Evolutionary conservation across 1,139 yeast species (phyloP).

Genomic region (Kazachstania sp.): DNA sequence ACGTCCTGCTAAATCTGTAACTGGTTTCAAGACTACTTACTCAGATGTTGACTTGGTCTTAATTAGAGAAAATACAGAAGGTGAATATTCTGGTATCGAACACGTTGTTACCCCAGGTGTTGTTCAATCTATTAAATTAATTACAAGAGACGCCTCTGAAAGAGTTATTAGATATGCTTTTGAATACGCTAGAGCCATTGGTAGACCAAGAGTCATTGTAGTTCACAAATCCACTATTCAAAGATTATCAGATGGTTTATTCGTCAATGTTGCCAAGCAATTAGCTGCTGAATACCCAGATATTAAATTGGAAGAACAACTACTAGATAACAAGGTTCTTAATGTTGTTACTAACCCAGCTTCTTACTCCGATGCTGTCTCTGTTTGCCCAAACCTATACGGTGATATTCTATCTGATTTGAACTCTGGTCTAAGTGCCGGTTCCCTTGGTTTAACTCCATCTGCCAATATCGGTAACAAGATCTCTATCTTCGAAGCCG

Average conservation of each 20-base stretch:
- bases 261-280: slow-evolving; percentile 66
- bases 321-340: slow-evolving; percentile 98
- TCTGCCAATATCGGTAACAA: slow-evolving; percentile 94
- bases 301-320: slow-evolving; percentile 79
- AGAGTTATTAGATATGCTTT: slow-evolving; percentile 86
- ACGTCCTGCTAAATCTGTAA: slow-evolving; percentile 92
- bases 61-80: slow-evolving; percentile 98
- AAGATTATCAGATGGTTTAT: slow-evolving; percentile 86
- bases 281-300: slow-evolving; percentile 47
- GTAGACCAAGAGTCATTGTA: too few relatives aligned
- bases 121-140: slow-evolving; percentile 97
- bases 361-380: slow-evolving; percentile 97
- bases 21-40: slow-evolving; percentile 57
- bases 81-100: slow-evolving; percentile 90
- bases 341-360: too few relatives aligned
- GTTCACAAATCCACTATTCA: slow-evolving; percentile 95
- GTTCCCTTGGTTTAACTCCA: slow-evolving; percentile 96
- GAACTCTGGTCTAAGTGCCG: slow-evolving; percentile 98
- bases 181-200: too few relatives aligned
- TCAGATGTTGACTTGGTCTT: slow-evolving; percentile 95
- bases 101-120: slow-evolving; percentile 63
- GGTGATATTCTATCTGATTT: slow-evolving; percentile 98
- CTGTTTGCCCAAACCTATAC: slow-evolving; percentile 94
- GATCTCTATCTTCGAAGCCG: slow-evolving; percentile 97
- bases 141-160: slow-evolving; percentile 76